These are phyloP conservation scores for Talaromyces adpressus DNA, from an alignment of 495 filamentous ascomycete genomes.

Conservation along the genomic window DNA sequence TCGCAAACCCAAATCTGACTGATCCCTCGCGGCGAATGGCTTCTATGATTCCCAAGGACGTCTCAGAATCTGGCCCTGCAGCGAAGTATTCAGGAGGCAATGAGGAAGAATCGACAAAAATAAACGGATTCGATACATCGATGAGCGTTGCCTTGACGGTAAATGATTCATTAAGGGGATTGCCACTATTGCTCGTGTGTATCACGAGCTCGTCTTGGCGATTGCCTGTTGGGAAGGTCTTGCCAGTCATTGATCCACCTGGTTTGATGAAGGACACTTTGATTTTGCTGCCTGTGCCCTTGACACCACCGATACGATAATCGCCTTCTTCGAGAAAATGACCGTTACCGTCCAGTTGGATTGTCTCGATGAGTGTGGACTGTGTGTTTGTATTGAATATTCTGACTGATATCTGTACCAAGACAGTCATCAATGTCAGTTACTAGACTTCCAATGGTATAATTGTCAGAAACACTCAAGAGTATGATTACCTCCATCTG, in stretches of 20 bases:
- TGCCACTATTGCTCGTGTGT: not conserved
- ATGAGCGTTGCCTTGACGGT: conserved; percentile 20
- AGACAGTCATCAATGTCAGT: not conserved
- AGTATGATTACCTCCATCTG: conserved; percentile 16
- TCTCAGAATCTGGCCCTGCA: not conserved
- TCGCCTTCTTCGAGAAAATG: conserved; percentile 19
- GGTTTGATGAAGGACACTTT: conserved; percentile 23
- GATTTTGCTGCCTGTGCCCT: conserved; percentile 19
- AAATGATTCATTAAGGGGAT: not conserved
- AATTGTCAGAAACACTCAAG: not conserved
- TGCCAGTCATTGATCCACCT: conserved; percentile 25
- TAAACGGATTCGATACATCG: conserved; percentile 28
- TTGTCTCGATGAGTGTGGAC: conserved; percentile 19
- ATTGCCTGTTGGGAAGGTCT: conserved; percentile 22
- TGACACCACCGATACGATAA: conserved; percentile 21
- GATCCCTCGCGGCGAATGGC: conserved; percentile 21
- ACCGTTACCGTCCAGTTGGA: conserved; percentile 16
- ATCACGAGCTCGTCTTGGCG: conserved; percentile 15
- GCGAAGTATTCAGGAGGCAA: conserved; percentile 10
- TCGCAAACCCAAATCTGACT: conserved; percentile 20
- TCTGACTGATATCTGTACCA: conserved; percentile 20
- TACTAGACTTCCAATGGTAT: not conserved
- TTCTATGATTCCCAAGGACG: conserved; percentile 15
- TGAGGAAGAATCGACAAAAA: conserved; percentile 21
- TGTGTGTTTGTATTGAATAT: conserved; percentile 27